Evolutionary conservation across 441 rosid genomes (phyloP).

Genomic region (Mallotus repandus): DNA sequence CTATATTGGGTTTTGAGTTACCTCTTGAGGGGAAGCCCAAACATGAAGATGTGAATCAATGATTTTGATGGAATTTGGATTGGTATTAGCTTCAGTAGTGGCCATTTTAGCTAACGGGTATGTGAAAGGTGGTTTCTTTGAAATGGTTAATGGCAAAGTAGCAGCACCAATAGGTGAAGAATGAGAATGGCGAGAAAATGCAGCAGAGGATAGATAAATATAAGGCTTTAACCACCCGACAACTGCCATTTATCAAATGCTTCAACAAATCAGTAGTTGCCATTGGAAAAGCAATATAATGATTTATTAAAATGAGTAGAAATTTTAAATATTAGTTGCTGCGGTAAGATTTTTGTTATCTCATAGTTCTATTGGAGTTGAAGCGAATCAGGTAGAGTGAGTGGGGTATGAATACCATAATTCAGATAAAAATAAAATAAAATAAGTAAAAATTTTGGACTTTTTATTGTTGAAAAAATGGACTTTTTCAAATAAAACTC

Average conservation of each 20-base stretch:
- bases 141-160: background rate
- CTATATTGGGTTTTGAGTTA: conserved; percentile 10
- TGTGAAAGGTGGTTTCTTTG: conserved; percentile 15
- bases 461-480: too few relatives aligned
- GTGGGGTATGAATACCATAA: too few relatives aligned
- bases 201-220: conserved; percentile 19
- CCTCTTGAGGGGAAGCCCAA: conserved; percentile 96
- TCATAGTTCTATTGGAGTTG: too few relatives aligned
- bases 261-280: too few relatives aligned
- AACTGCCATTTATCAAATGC: conserved; percentile 4
- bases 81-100: conserved; percentile 26
- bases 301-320: too few relatives aligned
- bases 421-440: too few relatives aligned
- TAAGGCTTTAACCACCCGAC: conserved; percentile 31
- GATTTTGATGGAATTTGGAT: conserved; percentile 37
- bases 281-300: too few relatives aligned
- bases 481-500: too few relatives aligned
- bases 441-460: too few relatives aligned
- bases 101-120: conserved; percentile 43
- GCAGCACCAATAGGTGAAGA: conserved; percentile 14
- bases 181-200: conserved; percentile 10
- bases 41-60: conserved; percentile 93
- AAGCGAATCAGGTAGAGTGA: too few relatives aligned
- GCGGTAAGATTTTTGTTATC: too few relatives aligned
- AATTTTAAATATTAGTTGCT: too few relatives aligned